phyloP scores from a whole-genome alignment of 2,329 filamentous ascomycete genomes.

The Diaporthe longicolla region DNA sequence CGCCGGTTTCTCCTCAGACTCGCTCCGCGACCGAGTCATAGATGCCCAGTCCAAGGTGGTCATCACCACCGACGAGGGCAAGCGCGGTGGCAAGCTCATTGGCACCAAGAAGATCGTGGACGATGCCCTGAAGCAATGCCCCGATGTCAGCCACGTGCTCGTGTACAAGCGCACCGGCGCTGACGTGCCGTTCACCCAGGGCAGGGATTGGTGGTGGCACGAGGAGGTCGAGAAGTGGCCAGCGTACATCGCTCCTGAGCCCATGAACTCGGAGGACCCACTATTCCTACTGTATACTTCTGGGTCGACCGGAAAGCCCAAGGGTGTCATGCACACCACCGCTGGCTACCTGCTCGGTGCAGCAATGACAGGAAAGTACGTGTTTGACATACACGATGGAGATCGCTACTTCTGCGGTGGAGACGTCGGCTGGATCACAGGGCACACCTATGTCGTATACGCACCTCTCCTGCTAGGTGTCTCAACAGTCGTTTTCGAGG shows the following conservation, averaged over 20 bases:
- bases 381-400: constrained; percentile 96
- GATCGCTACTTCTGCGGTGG: constrained; percentile 98
- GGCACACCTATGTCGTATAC: constrained; percentile 98
- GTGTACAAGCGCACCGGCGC: constrained; percentile 97
- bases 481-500: constrained; percentile 96
- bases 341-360: constrained; percentile 95
- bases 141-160: constrained; percentile 85
- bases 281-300: constrained; percentile 98
- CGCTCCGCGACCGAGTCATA: constrained; percentile 92
- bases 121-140: constrained; percentile 96
- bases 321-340: constrained; percentile 98
- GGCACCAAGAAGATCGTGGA: constrained; percentile 99
- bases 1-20: constrained; percentile 97
- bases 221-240: constrained; percentile 99
- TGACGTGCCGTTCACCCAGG: constrained; percentile 90
- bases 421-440: constrained; percentile 99
- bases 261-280: constrained; percentile 93
- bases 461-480: constrained; percentile 93
- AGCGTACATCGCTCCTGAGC: constrained; percentile 88
- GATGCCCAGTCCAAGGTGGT: constrained; percentile 93
- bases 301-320: constrained; percentile 97
- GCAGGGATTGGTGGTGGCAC: constrained; percentile 97
- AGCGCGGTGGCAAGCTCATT: constrained; percentile 96
- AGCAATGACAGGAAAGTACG: constrained; percentile 95
- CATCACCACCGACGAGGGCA: constrained; percentile 97